Evolutionary conservation across 805 yeast species (phyloP).

Genomic region (Metschnikowia hibisci): DNA sequence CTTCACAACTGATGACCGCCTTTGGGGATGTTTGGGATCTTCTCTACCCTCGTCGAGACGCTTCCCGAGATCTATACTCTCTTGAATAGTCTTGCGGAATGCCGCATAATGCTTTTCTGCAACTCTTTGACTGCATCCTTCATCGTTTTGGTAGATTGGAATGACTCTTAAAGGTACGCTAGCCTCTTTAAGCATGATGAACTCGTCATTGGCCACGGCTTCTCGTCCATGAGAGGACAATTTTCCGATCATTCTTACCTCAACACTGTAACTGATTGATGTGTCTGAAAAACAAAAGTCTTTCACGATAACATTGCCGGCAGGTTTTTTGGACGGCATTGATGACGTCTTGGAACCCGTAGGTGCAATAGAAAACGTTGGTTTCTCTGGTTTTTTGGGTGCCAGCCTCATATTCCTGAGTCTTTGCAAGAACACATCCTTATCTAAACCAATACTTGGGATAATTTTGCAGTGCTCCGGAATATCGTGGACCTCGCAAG

Average conservation of each 20-base stretch:
- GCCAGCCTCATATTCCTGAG: constrained; percentile 16
- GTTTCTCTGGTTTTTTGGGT: constrained; percentile 7
- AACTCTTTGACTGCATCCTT: constrained; percentile 8
- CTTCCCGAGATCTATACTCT: constrained; percentile 5
- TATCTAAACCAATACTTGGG: constrained; percentile 26
- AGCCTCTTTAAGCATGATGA: constrained; percentile 23
- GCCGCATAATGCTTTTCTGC: constrained; percentile 17
- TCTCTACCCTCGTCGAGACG: constrained; percentile 8
- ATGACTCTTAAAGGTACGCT: constrained; percentile 22
- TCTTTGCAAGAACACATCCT: constrained; percentile 23
- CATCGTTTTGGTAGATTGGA: constrained; percentile 13
- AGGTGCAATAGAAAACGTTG: constrained; percentile 1
- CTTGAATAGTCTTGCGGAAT: constrained; percentile 15
- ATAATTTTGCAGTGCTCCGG: constrained; percentile 23
- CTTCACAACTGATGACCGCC: constrained; percentile 17
- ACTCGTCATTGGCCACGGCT: constrained; percentile 18
- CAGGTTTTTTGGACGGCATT: constrained; percentile 2
- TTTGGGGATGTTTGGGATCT: not conserved
- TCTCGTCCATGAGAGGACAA: constrained; percentile 19
- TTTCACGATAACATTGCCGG: constrained; percentile 14
- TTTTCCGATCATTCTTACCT: constrained; percentile 26
- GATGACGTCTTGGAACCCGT: not conserved
- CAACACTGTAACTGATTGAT: constrained; percentile 27
- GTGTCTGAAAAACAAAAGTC: constrained; percentile 28
- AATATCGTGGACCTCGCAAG: constrained; percentile 25